phyloP scores from a whole-genome alignment of 202 grass and related monocot genomes.

The Setaria viridis region DNA sequence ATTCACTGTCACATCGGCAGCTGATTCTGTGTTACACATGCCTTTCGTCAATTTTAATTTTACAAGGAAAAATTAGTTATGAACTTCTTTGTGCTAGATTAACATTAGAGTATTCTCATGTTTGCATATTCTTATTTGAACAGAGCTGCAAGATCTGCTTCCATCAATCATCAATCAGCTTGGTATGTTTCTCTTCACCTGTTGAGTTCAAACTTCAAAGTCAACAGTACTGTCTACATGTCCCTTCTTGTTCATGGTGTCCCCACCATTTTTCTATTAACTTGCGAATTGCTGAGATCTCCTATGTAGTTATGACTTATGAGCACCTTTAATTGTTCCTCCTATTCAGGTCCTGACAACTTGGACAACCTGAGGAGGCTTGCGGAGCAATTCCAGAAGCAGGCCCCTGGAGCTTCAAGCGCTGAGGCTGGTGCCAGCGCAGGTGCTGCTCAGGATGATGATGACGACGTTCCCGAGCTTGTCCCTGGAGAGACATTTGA shows the following conservation, averaged over 20 bases:
- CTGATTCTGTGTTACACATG: neutral
- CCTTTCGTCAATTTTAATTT: neutral
- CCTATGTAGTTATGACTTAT: neutral
- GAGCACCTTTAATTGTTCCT: neutral
- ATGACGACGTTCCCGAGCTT: constrained; percentile 89
- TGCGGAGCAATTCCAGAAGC: constrained; percentile 95
- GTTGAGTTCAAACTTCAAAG: neutral
- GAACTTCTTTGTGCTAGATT: neutral
- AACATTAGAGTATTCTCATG: constrained; percentile 10
- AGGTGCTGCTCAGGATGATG: constrained; percentile 63
- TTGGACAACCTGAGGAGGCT: constrained; percentile 93
- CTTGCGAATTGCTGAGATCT: constrained; percentile 20
- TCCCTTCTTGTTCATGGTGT: neutral
- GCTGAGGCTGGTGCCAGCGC: constrained; percentile 47
- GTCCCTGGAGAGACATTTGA: constrained; percentile 95
- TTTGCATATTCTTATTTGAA: constrained; percentile 7
- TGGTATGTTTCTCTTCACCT: constrained; percentile 56
- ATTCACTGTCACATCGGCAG: neutral
- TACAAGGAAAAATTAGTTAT: neutral
- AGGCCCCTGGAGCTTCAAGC: constrained; percentile 58
- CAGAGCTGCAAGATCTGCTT: constrained; percentile 96
- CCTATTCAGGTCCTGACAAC: constrained; percentile 81
- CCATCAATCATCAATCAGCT: constrained; percentile 97
- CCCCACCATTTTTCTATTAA: neutral
- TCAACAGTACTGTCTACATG: neutral